Percentiles rank a stretch among this genome's conserved stretches.
Conservation (phyloP, 805 yeast species). For the Lachancea meyersii region DNA sequence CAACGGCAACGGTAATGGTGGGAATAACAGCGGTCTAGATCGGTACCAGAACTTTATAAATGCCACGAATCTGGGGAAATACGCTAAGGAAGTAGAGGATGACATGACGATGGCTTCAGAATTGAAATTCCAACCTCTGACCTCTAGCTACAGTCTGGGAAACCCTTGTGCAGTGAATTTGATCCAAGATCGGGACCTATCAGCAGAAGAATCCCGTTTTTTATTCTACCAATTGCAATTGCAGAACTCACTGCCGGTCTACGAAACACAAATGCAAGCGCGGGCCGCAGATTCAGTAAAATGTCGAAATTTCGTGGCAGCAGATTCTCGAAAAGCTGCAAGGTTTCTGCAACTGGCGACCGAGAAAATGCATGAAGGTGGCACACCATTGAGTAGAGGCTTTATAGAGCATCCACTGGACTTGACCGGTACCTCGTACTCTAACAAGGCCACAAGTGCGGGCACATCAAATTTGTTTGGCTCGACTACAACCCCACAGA, state of each 20-base stretch:
- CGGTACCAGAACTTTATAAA: conserved; percentile 22
- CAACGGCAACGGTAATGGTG: conserved; percentile 10
- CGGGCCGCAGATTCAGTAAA: conserved; percentile 44
- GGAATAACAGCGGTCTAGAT: conserved; percentile 11
- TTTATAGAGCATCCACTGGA: conserved; percentile 35
- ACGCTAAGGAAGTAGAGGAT: conserved; percentile 26
- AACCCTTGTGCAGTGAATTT: conserved; percentile 44
- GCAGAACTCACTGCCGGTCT: conserved; percentile 34
- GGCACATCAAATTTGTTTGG: conserved; percentile 3
- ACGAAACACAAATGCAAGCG: conserved; percentile 36
- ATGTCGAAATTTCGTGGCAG: conserved; percentile 35
- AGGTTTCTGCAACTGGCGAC: conserved; percentile 48
- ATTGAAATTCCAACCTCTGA: conserved; percentile 31
- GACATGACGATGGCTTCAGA: conserved; percentile 18
- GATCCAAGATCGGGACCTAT: conserved; percentile 46
- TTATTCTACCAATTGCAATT: conserved; percentile 40
- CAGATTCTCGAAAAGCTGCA: conserved; percentile 46
- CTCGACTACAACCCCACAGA: conserved; percentile 1
- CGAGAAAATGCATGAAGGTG: conserved; percentile 26
- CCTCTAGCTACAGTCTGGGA: conserved; percentile 45
- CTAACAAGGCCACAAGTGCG: neutral
- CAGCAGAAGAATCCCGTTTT: conserved; percentile 47
- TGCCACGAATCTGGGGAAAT: conserved; percentile 18
- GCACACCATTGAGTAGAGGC: conserved; percentile 22
- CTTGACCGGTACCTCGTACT: conserved; percentile 20